Percentiles rank a stretch among this genome's conserved stretches.
These are phyloP conservation scores for Verticillium nonalfalfae DNA, from an alignment of 2,329 filamentous ascomycete genomes.

Conservation along the genomic window DNA sequence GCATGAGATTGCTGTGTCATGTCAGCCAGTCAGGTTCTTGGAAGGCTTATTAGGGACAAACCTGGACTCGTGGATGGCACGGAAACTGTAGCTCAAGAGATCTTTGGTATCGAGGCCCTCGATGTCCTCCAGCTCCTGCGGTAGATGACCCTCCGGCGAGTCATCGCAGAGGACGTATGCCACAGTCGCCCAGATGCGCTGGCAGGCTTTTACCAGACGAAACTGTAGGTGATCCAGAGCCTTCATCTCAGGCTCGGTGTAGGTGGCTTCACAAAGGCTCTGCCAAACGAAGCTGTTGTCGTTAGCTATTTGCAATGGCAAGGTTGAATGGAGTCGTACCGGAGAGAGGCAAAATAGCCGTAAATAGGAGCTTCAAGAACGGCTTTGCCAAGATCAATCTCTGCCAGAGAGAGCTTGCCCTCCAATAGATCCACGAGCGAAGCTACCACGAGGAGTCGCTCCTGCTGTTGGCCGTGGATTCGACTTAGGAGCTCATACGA, in stretches of 20 bases:
- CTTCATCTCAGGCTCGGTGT: constrained; percentile 27
- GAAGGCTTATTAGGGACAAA: constrained; percentile 24
- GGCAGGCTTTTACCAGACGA: constrained; percentile 54
- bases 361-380: constrained; percentile 63
- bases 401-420: constrained; percentile 55
- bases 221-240: constrained; percentile 36
- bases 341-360: constrained; percentile 61
- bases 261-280: constrained; percentile 35
- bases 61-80: constrained; percentile 92
- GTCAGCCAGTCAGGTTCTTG: background rate
- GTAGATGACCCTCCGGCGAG: constrained; percentile 83
- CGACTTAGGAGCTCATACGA: constrained; percentile 64
- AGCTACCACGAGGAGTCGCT: constrained; percentile 45
- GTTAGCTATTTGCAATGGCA: background rate
- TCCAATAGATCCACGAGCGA: constrained; percentile 57
- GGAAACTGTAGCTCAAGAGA: constrained; percentile 88
- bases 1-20: constrained; percentile 59
- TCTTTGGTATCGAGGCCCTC: constrained; percentile 78
- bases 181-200: constrained; percentile 71
- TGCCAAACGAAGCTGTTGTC: constrained; percentile 44
- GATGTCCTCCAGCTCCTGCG: constrained; percentile 66
- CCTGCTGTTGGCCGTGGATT: constrained; percentile 38
- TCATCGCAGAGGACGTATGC: constrained; percentile 80
- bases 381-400: constrained; percentile 58
- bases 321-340: constrained; percentile 28